Conservation (phyloP, 1,139 yeast species). For the Hyphopichia buzzinii region DNA sequence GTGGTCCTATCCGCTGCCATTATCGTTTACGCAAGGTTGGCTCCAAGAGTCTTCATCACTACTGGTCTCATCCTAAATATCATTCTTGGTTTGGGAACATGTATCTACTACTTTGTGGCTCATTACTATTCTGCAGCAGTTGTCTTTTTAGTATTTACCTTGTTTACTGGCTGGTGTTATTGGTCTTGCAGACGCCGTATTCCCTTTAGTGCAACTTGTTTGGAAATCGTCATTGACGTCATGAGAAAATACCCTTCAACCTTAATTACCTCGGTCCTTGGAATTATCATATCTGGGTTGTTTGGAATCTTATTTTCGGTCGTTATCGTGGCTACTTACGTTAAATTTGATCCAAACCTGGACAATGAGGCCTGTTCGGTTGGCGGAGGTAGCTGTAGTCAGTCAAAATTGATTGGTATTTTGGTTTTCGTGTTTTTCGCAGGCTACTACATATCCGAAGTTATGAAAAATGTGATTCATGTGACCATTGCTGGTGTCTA, state of each 20-base stretch:
- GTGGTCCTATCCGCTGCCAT: constrained; percentile 58
- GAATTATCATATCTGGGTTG: constrained; percentile 62
- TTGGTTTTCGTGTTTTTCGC: constrained; percentile 76
- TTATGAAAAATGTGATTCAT: constrained; percentile 79
- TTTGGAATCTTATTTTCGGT: constrained; percentile 65
- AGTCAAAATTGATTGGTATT: constrained; percentile 63
- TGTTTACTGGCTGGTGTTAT: constrained; percentile 66
- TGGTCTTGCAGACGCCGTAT: constrained; percentile 73
- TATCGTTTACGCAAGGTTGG: constrained; percentile 58
- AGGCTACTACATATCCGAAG: constrained; percentile 84
- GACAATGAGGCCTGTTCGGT: constrained; percentile 37
- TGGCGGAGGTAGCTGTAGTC: constrained; percentile 67
- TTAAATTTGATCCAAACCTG: constrained; percentile 55
- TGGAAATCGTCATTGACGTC: constrained; percentile 72
- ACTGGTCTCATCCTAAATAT: constrained; percentile 69
- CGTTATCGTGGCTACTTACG: constrained; percentile 72
- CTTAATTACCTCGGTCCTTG: constrained; percentile 59
- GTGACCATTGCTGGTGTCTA: constrained; percentile 81
- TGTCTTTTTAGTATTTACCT: constrained; percentile 64
- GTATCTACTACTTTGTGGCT: constrained; percentile 64
- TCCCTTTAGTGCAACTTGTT: constrained; percentile 69
- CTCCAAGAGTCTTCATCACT: constrained; percentile 67
- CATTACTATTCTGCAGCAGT: constrained; percentile 77
- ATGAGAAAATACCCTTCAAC: constrained; percentile 72
- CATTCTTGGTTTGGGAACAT: constrained; percentile 69